Evolutionary conservation across 306 rosid genomes (phyloP), one percentile per base, ranked within the genome.

Genomic region (Oemleria cerasiformis): DNA sequence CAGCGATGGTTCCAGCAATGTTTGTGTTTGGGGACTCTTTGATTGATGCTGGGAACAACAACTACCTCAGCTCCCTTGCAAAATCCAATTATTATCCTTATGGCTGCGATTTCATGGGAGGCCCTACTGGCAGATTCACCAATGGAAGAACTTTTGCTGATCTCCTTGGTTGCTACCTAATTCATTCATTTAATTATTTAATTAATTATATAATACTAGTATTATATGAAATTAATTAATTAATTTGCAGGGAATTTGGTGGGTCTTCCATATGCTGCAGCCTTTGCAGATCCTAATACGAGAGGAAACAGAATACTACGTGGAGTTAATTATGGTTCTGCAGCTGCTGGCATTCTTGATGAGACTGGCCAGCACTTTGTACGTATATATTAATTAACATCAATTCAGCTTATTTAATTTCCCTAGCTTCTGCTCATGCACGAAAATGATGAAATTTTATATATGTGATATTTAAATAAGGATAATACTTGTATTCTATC

Each of bases 261-360:
- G 63, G 89, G 94, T 30, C 80, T 93, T 77, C 88, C 97, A 25
- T 71, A 82, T 56, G 81, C 79, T 71, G 92, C 93, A 40, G 77
- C 92, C 8, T 92, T 82, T 69, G 83, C 87, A 65, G 81, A 91
- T 70, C 92, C 94, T 8, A 49, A 71, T 9, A 70, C 87, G 2
- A 16, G 4, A 3, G 94, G 97, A 50, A 8, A 45, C 14, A 81
- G n/a, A 65, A 77, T 87, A 21, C 79, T 75, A 20, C 49, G 74
- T 21, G 98, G 98, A 25, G 96, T 93, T 60, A 90, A 90, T 63
- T 93, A 75, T 74, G 98, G 94, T 56, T 93, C 98, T 3, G 96
- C 90, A 21, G 84, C 92, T 30, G 80, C 71, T 20, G 97, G 98
- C 68, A 90, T 93, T 58, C 92, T 93, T 40, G 93, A 87, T 5